Evolutionary conservation across 2,329 filamentous ascomycete species (phyloP), one percentile per base, ranked within the genome.

Genomic region (Clonostachys solani): DNA sequence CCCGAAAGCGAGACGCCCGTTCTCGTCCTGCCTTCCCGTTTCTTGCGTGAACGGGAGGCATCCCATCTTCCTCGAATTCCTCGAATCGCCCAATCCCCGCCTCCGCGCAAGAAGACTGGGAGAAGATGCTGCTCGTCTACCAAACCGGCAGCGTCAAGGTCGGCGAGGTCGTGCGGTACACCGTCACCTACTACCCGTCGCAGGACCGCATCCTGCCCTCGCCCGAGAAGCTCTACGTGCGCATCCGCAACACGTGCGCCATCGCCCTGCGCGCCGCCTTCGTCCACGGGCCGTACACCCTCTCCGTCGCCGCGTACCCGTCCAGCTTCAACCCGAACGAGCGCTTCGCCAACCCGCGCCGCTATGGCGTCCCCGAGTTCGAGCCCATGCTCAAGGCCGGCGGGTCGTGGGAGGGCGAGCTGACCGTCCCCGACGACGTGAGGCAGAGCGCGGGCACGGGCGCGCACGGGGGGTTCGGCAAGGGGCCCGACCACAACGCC

Each of bases 301-400:
- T 97, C 36, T 91, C 90, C 59, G 86, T 92, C 43, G 84, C 92
- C 45, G 88, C 91, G 19, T 95, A 95, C 58, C 90, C 92, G 1
- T 78, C 87, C 15, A 81, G 77, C 42, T 97, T 94, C 71, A 80
- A 92, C 58, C 90, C 92, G 3, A 91, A 96, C 67, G 73, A 77
- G 54, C 91, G 89, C 62, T 84, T 87, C 56, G 80, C 84, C 49
- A 76, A 85, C 45, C 78, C 86, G 2, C 79, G 83, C 45, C 75
- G 76, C 45, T 84, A 91, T 69, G 89, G 89, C 42, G 78, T 86
- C 2, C 94, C 94, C 15, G 88, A 95, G 58, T 99, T 94, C 60
- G 94, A 99, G 68, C 92, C 94, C 42, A 92, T 96, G 73, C 79
- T 99, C 61, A 97, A 97, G 73, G 92, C 94, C 9, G 94, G 92